Percentiles rank a stretch among this genome's conserved stretches.
Evolutionary conservation across 139 green algal species (phyloP).

Genomic region (Dunaliella primolecta): DNA sequence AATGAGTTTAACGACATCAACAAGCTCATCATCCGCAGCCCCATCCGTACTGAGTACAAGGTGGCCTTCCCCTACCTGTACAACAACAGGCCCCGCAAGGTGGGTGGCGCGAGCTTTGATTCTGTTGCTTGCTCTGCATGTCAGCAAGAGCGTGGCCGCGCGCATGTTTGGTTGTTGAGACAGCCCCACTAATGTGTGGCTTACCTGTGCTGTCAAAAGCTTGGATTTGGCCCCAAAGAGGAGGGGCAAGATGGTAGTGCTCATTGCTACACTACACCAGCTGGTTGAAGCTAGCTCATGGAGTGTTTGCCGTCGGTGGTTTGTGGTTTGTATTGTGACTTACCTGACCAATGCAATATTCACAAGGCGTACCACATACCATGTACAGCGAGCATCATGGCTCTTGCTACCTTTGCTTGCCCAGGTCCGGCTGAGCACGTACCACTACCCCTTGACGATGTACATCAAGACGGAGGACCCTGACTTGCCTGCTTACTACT

Average conservation of each 20-base stretch:
- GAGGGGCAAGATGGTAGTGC: too few relatives aligned
- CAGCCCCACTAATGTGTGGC: neutral
- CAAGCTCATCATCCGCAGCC: slow-evolving; percentile 98
- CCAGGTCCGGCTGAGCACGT: slow-evolving; percentile 80
- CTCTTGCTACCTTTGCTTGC: too few relatives aligned
- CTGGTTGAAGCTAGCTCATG: too few relatives aligned
- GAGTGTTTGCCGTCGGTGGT: too few relatives aligned
- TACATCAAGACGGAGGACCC: slow-evolving; percentile 99
- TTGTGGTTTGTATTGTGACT: too few relatives aligned
- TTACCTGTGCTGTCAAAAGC: neutral
- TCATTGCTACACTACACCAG: too few relatives aligned
- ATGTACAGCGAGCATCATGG: too few relatives aligned
- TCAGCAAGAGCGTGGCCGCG: neutral
- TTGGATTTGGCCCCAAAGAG: too few relatives aligned
- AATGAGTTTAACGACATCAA: slow-evolving; percentile 99
- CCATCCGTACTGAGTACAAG: slow-evolving; percentile 70
- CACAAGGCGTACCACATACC: too few relatives aligned
- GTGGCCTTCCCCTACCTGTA: slow-evolving; percentile 99
- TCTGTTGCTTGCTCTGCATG: neutral
- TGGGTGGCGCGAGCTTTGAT: slow-evolving; percentile 33
- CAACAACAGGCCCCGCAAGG: slow-evolving; percentile 97
- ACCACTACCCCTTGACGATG: slow-evolving; percentile 95
- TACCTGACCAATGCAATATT: too few relatives aligned
- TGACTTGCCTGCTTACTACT: slow-evolving; percentile 98
- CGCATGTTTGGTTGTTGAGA: neutral